Percentiles rank a stretch among this genome's conserved stretches.
Conservation (phyloP, 306 rosid genomes). For the Cucurbita maxima region DNA sequence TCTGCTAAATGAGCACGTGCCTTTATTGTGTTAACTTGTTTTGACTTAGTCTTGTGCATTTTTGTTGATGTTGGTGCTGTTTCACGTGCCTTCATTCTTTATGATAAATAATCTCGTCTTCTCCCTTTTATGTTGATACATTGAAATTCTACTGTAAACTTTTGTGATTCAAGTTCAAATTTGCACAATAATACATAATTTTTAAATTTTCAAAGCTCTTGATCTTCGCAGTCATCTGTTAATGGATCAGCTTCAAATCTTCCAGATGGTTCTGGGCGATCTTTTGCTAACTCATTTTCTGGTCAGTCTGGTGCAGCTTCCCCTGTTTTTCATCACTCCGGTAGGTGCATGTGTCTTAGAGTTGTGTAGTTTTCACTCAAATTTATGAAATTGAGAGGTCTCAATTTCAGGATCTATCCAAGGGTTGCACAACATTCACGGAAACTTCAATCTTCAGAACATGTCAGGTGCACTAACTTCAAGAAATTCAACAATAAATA, state of each 20-base stretch:
- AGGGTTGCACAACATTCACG: conserved; percentile 80
- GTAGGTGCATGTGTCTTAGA: conserved; percentile 40
- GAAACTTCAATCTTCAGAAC: conserved; percentile 82
- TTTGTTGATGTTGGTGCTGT: neutral
- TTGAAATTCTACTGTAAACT: neutral
- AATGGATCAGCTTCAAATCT: conserved; percentile 86
- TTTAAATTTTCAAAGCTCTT: neutral
- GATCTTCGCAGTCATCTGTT: conserved; percentile 65
- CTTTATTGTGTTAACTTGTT: neutral
- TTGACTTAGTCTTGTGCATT: neutral
- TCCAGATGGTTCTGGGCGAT: conserved; percentile 71
- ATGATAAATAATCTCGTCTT: neutral
- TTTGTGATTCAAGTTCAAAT: neutral
- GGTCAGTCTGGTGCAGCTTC: conserved; percentile 96
- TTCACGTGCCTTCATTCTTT: neutral
- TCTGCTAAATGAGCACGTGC: neutral
- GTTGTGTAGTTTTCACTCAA: conserved; percentile 8
- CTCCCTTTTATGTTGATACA: neutral
- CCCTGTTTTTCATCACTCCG: conserved; percentile 75
- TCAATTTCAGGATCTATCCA: conserved; percentile 55
- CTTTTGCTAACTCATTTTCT: conserved; percentile 77
- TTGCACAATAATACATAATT: neutral
- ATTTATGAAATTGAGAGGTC: conserved; percentile 22
- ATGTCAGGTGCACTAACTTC: conserved; percentile 56
- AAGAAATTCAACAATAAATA: conserved; percentile 65